Percentiles rank a stretch among this genome's conserved stretches.
Conservation (phyloP, 345 rosid species). For the Pistacia atlantica region DNA sequence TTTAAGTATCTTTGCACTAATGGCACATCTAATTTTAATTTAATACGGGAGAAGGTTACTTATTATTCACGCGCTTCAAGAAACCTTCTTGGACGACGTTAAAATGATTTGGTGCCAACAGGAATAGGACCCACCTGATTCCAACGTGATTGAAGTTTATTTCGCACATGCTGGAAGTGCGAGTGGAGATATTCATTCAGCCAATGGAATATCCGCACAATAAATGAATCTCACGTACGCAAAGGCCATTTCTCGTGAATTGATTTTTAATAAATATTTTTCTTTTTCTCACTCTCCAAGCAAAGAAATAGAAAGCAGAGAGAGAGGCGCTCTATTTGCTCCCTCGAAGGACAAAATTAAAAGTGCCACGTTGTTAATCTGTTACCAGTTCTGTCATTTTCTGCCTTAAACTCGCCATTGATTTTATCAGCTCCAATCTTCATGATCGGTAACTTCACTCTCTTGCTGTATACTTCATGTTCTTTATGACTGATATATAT, state of each 20-base stretch:
- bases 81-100: not conserved
- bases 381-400: conserved; percentile 31
- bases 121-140: not conserved
- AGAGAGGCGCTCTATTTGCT: not conserved
- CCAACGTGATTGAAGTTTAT: not conserved
- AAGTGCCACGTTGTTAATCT: conserved; percentile 23
- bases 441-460: conserved; percentile 38
- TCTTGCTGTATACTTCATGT: not conserved
- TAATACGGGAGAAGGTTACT: no score
- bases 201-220: conserved; percentile 28
- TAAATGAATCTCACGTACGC: not conserved
- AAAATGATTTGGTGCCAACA: not conserved
- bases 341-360: not conserved
- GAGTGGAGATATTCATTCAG: not conserved
- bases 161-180: not conserved
- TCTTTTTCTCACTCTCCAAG: conserved; percentile 10
- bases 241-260: conserved; percentile 14
- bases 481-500: not conserved
- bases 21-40: not conserved
- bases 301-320: not conserved
- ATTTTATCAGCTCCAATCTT: conserved; percentile 10
- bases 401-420: conserved; percentile 26
- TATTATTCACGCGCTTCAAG: not conserved
- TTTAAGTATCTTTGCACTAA: no score
- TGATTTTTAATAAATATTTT: not conserved